Percentiles rank a stretch among this genome's conserved stretches.
Evolutionary conservation across 2,329 filamentous ascomycete genomes (phyloP).

Genomic region (Lasiodiplodia citricola): DNA sequence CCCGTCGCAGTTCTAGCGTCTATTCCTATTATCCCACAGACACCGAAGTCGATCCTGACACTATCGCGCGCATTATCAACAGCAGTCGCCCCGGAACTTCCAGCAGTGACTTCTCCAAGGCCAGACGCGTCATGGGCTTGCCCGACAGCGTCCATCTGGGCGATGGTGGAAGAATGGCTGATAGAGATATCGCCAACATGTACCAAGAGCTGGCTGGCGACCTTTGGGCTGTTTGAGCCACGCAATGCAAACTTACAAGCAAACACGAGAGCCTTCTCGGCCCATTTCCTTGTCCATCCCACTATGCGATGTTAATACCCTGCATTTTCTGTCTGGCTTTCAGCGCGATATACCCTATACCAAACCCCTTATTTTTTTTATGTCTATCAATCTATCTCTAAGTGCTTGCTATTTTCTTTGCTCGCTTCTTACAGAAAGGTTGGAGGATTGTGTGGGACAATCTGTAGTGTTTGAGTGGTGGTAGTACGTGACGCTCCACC

Average conservation of each 20-base stretch:
- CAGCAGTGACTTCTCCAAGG: not conserved
- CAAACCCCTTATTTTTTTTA: not conserved
- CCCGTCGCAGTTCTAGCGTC: not conserved
- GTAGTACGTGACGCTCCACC: not conserved
- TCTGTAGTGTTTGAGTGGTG: not conserved
- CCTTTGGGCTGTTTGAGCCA: not conserved
- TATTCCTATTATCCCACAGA: not conserved
- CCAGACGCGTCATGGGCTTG: conserved; percentile 9
- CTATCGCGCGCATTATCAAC: not conserved
- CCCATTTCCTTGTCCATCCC: not conserved
- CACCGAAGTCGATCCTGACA: not conserved
- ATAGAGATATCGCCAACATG: conserved; percentile 12
- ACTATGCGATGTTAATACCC: not conserved
- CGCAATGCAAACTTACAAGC: not conserved
- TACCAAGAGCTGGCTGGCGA: conserved; percentile 19
- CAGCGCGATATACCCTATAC: conserved; percentile 22
- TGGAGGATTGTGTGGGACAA: not conserved
- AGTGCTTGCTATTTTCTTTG: not conserved
- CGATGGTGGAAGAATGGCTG: not conserved
- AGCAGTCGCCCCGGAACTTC: conserved; percentile 14
- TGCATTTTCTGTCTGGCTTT: not conserved
- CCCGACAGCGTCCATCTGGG: not conserved
- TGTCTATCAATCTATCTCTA: not conserved
- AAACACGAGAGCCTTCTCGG: not conserved
- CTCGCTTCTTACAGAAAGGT: not conserved